These are phyloP conservation scores for Chlorella variabilis DNA, from an alignment of 163 green algal genomes.

Conservation along the genomic window DNA sequence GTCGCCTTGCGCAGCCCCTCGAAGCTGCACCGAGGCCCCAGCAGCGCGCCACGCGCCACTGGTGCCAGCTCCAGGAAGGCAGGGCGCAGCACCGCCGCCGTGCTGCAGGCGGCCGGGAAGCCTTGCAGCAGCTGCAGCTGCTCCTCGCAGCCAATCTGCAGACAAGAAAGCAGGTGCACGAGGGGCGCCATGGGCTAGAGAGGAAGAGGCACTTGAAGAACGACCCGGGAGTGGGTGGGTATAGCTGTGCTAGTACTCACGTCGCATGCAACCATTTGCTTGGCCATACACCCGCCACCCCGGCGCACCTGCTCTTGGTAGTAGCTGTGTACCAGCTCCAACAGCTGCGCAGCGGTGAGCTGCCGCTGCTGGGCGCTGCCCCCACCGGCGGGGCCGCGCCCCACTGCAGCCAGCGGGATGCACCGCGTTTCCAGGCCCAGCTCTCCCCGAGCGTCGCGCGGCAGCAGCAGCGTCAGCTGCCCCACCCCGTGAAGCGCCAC, in stretches of 20 bases:
- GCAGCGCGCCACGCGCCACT: neutral
- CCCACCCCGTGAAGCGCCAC: conserved; percentile 4
- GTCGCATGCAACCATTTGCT: too few relatives aligned
- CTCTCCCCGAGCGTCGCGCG: conserved; percentile 13
- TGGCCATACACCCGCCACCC: too few relatives aligned
- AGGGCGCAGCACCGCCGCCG: neutral
- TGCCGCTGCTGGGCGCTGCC: neutral
- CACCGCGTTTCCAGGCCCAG: conserved; percentile 19
- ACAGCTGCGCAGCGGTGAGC: conserved; percentile 7
- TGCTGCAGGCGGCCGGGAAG: neutral
- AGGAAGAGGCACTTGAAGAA: too few relatives aligned
- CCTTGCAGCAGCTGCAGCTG: conserved; percentile 16
- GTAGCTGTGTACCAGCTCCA: conserved; percentile 12
- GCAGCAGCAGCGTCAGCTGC: conserved; percentile 28
- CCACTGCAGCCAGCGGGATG: neutral
- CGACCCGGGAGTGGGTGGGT: too few relatives aligned
- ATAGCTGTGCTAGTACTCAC: too few relatives aligned
- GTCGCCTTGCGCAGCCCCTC: conserved; percentile 40
- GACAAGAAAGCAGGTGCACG: neutral
- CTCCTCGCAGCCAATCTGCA: conserved; percentile 22
- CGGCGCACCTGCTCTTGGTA: conserved; percentile 8
- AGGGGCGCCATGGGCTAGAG: too few relatives aligned
- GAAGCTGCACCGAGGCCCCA: conserved; percentile 22
- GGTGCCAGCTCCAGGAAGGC: conserved; percentile 27
- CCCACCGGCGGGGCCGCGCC: too few relatives aligned